Evolutionary conservation across 768 basidiomycete species (phyloP).

Genomic region (Boletus rubropictus): DNA sequence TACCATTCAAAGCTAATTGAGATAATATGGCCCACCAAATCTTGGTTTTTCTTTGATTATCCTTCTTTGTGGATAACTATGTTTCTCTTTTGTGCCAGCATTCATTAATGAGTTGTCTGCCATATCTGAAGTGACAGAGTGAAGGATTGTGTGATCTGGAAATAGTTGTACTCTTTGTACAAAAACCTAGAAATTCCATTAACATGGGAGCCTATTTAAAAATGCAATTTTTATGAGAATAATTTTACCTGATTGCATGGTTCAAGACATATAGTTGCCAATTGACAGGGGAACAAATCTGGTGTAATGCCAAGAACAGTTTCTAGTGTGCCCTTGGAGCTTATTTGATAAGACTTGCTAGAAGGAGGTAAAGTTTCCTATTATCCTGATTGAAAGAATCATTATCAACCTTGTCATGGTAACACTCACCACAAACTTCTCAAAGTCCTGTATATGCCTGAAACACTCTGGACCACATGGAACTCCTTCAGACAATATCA

Average conservation of each 20-base stretch:
- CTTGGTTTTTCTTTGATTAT: neutral
- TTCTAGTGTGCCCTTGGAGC: slow-evolving; percentile 22
- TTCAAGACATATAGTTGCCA: slow-evolving; percentile 43
- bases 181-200: slow-evolving; percentile 12
- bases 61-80: neutral
- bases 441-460: slow-evolving; percentile 22
- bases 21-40: slow-evolving; percentile 14
- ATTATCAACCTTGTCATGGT: rapidly evolving
- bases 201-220: neutral
- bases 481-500: slow-evolving; percentile 25
- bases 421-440: slow-evolving; percentile 17
- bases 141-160: slow-evolving; percentile 15
- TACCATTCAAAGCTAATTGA: neutral
- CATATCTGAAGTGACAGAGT: slow-evolving; percentile 3
- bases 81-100: neutral
- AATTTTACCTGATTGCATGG: slow-evolving; percentile 42
- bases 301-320: slow-evolving; percentile 40
- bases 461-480: slow-evolving; percentile 33
- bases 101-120: neutral
- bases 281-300: slow-evolving; percentile 44
- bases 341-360: neutral
- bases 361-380: slow-evolving; percentile 24
- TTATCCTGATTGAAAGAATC: neutral
- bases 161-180: slow-evolving; percentile 17
- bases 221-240: neutral